Percentiles rank a stretch among this genome's conserved stretches.
Conservation (phyloP, 768 basidiomycete genomes). For the Lentinula raphanica region DNA sequence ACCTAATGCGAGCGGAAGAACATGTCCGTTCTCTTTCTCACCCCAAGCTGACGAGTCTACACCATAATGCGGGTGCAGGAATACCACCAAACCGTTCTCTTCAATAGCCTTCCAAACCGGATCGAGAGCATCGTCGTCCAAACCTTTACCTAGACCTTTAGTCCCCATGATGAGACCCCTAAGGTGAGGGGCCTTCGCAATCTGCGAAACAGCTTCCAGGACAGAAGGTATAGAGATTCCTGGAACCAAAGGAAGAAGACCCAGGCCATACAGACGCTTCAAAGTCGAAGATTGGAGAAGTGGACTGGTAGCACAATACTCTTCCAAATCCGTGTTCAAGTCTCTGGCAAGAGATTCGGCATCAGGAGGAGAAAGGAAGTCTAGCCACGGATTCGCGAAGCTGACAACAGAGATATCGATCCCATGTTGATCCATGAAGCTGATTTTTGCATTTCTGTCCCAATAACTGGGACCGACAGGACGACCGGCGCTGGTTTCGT, state of each 20-base stretch:
- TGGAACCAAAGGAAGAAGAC: conserved; percentile 80
- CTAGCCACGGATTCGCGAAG: conserved; percentile 89
- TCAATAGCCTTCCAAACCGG: conserved; percentile 78
- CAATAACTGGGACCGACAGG: conserved; percentile 85
- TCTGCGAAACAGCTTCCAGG: conserved; percentile 61
- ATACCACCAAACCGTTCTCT: conserved; percentile 66
- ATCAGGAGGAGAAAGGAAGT: conserved; percentile 69
- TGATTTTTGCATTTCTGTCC: conserved; percentile 72
- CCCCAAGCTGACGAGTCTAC: conserved; percentile 72
- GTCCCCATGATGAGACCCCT: conserved; percentile 81
- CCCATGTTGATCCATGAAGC: conserved; percentile 82
- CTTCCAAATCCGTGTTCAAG: conserved; percentile 73
- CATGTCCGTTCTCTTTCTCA: conserved; percentile 76
- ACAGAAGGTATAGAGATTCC: conserved; percentile 50
- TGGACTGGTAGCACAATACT: conserved; percentile 70
- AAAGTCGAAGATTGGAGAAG: conserved; percentile 30
- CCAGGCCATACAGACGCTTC: conserved; percentile 78
- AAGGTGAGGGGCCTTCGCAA: conserved; percentile 60
- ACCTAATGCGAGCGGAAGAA: conserved; percentile 79
- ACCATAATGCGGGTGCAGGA: conserved; percentile 86
- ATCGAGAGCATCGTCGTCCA: conserved; percentile 76
- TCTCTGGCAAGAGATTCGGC: conserved; percentile 59
- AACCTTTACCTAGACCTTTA: conserved; percentile 67
- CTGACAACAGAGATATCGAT: conserved; percentile 80
- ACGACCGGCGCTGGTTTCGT: conserved; percentile 74